These are phyloP conservation scores for Kuraishia ogatae DNA, from an alignment of 805 yeast species.

Conservation along the genomic window DNA sequence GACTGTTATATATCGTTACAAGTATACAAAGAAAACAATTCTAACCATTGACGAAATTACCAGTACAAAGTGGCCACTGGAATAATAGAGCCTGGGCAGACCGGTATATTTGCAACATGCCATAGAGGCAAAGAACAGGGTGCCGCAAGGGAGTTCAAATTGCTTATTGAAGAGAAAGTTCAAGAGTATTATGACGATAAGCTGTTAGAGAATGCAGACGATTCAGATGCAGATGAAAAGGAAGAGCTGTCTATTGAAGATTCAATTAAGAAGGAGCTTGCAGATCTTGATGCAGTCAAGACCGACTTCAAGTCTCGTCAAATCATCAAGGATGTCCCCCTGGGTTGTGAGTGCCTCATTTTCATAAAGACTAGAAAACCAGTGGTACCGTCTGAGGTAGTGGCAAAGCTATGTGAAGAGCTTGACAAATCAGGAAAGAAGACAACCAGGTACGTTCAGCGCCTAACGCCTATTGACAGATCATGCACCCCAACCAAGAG, in stretches of 20 bases:
- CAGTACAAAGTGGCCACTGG: conserved; percentile 38
- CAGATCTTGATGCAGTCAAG: conserved; percentile 38
- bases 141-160: conserved; percentile 66
- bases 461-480: conserved; percentile 69
- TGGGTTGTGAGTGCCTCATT: conserved; percentile 76
- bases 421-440: conserved; percentile 40
- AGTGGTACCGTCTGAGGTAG: conserved; percentile 68
- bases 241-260: conserved; percentile 63
- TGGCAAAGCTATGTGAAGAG: conserved; percentile 54
- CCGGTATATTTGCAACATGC: conserved; percentile 89
- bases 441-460: conserved; percentile 65
- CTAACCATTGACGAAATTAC: not conserved
- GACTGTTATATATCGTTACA: not conserved
- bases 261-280: conserved; percentile 62
- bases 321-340: conserved; percentile 47
- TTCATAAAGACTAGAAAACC: conserved; percentile 79
- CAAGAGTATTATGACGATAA: conserved; percentile 24
- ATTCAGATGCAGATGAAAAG: conserved; percentile 24
- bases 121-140: conserved; percentile 69
- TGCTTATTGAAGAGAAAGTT: conserved; percentile 45
- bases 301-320: conserved; percentile 33
- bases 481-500: conserved; percentile 68
- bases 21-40: not conserved
- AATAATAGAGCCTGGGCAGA: conserved; percentile 72
- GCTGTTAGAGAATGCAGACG: conserved; percentile 11